These are phyloP conservation scores for Raffaelea ambrosiae DNA, from an alignment of 2,329 filamentous ascomycete species.

Conservation along the genomic window DNA sequence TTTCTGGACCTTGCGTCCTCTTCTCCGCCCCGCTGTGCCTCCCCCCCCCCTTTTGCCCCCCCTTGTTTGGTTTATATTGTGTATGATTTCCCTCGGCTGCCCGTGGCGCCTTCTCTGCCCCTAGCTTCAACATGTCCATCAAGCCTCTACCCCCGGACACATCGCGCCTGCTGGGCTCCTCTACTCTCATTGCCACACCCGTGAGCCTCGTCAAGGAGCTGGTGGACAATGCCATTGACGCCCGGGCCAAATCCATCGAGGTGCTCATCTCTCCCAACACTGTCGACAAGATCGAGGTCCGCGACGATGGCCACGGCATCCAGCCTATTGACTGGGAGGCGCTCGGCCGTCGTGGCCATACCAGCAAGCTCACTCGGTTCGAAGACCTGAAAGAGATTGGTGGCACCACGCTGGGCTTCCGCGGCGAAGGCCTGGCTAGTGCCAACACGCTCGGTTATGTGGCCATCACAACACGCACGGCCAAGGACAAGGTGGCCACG, in stretches of 20 bases:
- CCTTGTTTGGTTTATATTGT: too few species aligned
- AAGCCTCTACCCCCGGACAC: constrained; percentile 37
- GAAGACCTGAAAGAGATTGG: constrained; percentile 51
- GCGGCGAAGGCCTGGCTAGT: constrained; percentile 65
- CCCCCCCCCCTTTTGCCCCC: too few species aligned
- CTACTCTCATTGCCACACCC: constrained; percentile 51
- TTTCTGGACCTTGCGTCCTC: too few species aligned
- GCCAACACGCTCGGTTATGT: constrained; percentile 52
- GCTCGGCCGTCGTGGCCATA: constrained; percentile 59
- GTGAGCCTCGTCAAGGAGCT: constrained; percentile 64
- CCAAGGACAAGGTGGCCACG: constrained; percentile 50
- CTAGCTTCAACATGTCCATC: constrained; percentile 36
- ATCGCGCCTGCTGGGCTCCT: constrained; percentile 50
- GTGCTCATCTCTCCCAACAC: constrained; percentile 57
- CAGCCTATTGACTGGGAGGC: constrained; percentile 48
- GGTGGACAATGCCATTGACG: constrained; percentile 69
- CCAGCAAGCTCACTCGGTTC: constrained; percentile 63
- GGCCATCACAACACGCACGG: constrained; percentile 54
- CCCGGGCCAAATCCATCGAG: constrained; percentile 56
- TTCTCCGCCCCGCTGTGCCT: too few species aligned
- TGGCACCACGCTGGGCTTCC: constrained; percentile 60
- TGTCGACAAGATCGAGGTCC: constrained; percentile 59
- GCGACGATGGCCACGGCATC: constrained; percentile 69
- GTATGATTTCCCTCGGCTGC: too few species aligned
- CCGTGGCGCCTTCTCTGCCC: not conserved